Base-by-base conservation (phyloP, 1,284 basidiomycete species). In the Leucoagaricus sp. region DNA sequence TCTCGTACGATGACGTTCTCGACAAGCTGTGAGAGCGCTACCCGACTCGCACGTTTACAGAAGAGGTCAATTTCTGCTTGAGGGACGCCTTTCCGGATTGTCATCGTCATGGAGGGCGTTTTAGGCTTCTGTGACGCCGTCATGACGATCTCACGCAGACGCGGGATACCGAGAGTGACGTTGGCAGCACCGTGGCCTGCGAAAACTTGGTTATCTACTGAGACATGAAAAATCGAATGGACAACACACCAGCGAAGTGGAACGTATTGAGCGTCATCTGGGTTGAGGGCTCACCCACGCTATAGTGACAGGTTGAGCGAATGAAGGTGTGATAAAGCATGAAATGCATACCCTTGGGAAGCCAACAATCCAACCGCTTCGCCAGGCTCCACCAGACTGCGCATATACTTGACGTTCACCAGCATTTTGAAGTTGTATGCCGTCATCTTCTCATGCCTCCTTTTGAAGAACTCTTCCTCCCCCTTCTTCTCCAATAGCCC, bases 251-350 rank as follows among this genome's bases (percentile, higher is more conserved):
- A 62, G 95, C 95, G 71, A 99, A 98, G 79, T 99, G 97, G 86
- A 99, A 99, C 8, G 97, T 99, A 73, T 99, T 99, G 63, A 99
- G 78, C 28, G 97, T 99, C 97, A 99, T 99, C 72, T 99, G 97
- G 1, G 97, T 99, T 23, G 97, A 99, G 3, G 97, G 97, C 73
- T 99, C 97, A 59, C 97, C 97, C 47, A 99, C 87, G 78, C 95
- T 95, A 61, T 13, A 56, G 49, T 55, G 49, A 60, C 52, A 49
- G 29, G 29, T 58, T 44, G 60, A 31, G 40, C 47, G 50, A 6
- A 23, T 29, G 19, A 28, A 17, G 8, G 40, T 17, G 10, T 17
- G n/a, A 26, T 21, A 15, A 19, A 21, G 45, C 28, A 21, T 12
- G 15, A 28, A 75, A n/a, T n/a, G n/a, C 83, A 64, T 72, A 94